Percentiles rank a stretch among this genome's conserved stretches.
Evolutionary conservation across 1,284 basidiomycete genomes (phyloP).

Genomic region (Afroboletus lepidellus): DNA sequence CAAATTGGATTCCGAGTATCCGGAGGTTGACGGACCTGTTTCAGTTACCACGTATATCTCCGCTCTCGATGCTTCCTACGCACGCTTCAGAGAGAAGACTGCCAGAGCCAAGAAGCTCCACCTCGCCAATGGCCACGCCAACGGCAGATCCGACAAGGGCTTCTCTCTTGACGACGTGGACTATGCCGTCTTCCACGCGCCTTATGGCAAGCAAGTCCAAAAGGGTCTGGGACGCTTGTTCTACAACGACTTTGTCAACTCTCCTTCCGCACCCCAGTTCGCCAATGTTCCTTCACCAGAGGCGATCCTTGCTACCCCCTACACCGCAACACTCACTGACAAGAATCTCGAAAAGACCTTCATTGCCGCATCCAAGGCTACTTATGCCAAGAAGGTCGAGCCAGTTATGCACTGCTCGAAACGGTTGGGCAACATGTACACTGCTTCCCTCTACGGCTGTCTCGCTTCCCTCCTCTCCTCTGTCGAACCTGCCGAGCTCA

Average conservation of each 20-base stretch:
- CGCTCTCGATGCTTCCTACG: constrained; percentile 90
- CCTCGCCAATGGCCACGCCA: constrained; percentile 37
- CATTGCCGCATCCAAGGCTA: constrained; percentile 67
- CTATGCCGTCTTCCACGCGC: constrained; percentile 90
- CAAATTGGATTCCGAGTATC: constrained; percentile 90
- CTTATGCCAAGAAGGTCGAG: constrained; percentile 71
- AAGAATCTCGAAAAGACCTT: constrained; percentile 97
- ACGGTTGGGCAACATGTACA: constrained; percentile 98
- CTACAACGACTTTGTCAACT: constrained; percentile 89
- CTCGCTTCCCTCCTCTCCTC: constrained; percentile 80
- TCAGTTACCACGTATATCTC: constrained; percentile 95
- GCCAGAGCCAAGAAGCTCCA: constrained; percentile 61
- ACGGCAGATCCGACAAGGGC: constrained; percentile 31
- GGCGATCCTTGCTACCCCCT: constrained; percentile 63
- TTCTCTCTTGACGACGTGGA: constrained; percentile 83
- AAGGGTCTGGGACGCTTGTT: constrained; percentile 94
- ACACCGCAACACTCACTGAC: constrained; percentile 80
- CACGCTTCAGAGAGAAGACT: constrained; percentile 83
- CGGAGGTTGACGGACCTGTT: constrained; percentile 95
- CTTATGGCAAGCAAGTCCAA: constrained; percentile 98
- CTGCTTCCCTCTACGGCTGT: constrained; percentile 94
- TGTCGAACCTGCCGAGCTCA: constrained; percentile 63
- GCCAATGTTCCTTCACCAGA: constrained; percentile 72
- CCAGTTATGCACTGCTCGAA: constrained; percentile 82
- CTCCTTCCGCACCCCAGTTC: constrained; percentile 74